A percentile compares a stretch with the other conserved stretches of the same genome.
phyloP scores from a whole-genome alignment of 179 eudicot species.

The Beta corolliflora region DNA sequence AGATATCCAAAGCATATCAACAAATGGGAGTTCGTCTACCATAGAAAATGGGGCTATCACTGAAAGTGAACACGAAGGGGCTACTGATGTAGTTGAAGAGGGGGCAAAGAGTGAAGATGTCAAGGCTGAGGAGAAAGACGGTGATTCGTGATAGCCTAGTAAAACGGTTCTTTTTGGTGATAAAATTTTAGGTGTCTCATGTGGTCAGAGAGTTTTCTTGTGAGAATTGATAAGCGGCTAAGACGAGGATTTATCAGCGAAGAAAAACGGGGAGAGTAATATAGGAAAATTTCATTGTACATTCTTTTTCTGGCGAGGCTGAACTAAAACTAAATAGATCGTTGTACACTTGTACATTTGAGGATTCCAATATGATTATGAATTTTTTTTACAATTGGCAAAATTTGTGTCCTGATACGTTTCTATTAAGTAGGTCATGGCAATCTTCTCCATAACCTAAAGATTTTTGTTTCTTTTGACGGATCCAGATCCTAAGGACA shows the following conservation, averaged over 20 bases:
- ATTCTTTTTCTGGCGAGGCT: not conserved
- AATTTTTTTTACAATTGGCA: too few species aligned
- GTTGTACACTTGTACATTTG: not conserved
- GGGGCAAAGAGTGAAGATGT: conserved; percentile 25
- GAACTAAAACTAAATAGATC: not conserved
- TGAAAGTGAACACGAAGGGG: conserved; percentile 37
- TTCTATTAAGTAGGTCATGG: not conserved
- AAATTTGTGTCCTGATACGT: not conserved
- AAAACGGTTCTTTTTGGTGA: not conserved
- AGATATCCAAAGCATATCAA: conserved; percentile 41
- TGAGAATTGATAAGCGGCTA: not conserved
- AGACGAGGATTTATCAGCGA: not conserved
- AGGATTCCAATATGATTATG: not conserved
- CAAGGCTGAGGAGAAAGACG: conserved; percentile 29
- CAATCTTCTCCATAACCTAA: not conserved
- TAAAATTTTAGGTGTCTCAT: not conserved
- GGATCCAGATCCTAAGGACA: too few species aligned
- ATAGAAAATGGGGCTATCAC: conserved; percentile 59
- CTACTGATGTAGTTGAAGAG: conserved; percentile 32
- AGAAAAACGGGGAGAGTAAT: not conserved
- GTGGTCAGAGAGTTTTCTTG: not conserved
- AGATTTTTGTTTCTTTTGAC: too few species aligned
- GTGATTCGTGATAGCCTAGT: conserved; percentile 21
- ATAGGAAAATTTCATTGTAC: not conserved
- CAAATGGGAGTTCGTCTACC: conserved; percentile 47